Evolutionary conservation across 2,329 filamentous ascomycete species (phyloP).

Genomic region (Colletotrichum spaethianum): DNA sequence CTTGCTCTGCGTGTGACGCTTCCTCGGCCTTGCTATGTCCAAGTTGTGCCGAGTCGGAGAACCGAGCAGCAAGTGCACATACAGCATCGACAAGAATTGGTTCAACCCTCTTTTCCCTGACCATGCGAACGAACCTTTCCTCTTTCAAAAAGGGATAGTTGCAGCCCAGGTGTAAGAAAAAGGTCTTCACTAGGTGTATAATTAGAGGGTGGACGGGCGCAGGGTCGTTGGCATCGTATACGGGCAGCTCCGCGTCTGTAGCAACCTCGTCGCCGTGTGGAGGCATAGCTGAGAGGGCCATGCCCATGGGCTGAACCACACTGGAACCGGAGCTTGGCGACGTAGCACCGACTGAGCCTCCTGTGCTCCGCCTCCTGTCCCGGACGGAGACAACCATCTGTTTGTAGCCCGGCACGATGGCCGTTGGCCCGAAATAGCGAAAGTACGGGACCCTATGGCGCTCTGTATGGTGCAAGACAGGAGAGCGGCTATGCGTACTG

Average conservation of each 20-base stretch:
- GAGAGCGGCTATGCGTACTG: constrained; percentile 59
- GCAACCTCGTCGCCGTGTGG: constrained; percentile 57
- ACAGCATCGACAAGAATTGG: constrained; percentile 89
- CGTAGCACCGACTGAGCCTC: constrained; percentile 68
- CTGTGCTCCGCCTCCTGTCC: constrained; percentile 73
- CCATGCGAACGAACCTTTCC: constrained; percentile 79
- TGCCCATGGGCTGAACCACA: constrained; percentile 26
- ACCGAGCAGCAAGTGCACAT: constrained; percentile 85
- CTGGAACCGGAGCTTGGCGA: constrained; percentile 61
- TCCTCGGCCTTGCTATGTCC: constrained; percentile 63
- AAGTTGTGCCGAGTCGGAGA: constrained; percentile 75
- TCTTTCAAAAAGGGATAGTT: constrained; percentile 87
- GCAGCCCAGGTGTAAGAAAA: constrained; percentile 86
- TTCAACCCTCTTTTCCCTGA: constrained; percentile 86
- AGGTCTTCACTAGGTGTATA: constrained; percentile 81
- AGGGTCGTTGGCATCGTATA: constrained; percentile 82
- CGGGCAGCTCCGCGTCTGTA: constrained; percentile 70
- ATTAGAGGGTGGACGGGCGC: constrained; percentile 82
- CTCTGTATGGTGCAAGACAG: constrained; percentile 64
- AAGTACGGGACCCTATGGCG: constrained; percentile 87
- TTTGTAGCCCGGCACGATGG: constrained; percentile 92
- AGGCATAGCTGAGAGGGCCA: constrained; percentile 29
- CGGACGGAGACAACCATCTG: constrained; percentile 89
- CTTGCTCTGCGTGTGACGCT: constrained; percentile 75
- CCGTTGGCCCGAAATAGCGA: constrained; percentile 90